Base-by-base conservation (phyloP, 352 stramenopile species). In the Thraustochytrium sp. region DNA sequence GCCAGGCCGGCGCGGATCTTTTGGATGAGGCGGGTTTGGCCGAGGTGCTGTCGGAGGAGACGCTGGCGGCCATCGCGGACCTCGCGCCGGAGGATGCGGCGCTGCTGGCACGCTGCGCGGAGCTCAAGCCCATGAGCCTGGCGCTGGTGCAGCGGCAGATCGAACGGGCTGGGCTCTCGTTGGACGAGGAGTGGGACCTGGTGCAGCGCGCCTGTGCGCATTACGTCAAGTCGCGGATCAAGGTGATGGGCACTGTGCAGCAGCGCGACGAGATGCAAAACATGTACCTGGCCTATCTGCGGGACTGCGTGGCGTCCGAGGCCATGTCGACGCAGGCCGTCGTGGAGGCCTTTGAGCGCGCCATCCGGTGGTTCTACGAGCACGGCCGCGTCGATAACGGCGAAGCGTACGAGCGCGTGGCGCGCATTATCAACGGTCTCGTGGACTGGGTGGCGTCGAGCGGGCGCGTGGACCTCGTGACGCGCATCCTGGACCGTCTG, bases 361-460 rank as follows among this genome's bases (percentile, higher is more conserved):
- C 48, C 31, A 80, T 80, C 37, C 31, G 40, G 26, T 80, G 53
- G 48, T 65, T 72, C 3, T 72, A 72, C 9, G 59, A 72, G 40
- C 59, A 72, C 59, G 59, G 59, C 29, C 59, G 59, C 40, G 26
- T 72, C 3, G 59, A 72, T 23, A 16, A 31, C 31, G 34, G 48
- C 68, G 34, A 80, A n/a, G 31, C 53, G 1, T 49, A 80, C 23
- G 38, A 75, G 34, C 31, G 68, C 31, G 44, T 80, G 21, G n/a
- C 31, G 8, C 38, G 48, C 2, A 5, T 63, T 38, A 61, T 55
- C 26, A n/a, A 23, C 8, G 68, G 48, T 0, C 42, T 80, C 44
- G 5, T 80, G 46, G 36, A 51, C 46, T 80, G 68, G 68, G 68
- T 80, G 0, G 46, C 68, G 9, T 44, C 68, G 13, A 51, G 34